Conservation (phyloP, 164 flowering plant genomes). For the Paratinospora sagittata region DNA sequence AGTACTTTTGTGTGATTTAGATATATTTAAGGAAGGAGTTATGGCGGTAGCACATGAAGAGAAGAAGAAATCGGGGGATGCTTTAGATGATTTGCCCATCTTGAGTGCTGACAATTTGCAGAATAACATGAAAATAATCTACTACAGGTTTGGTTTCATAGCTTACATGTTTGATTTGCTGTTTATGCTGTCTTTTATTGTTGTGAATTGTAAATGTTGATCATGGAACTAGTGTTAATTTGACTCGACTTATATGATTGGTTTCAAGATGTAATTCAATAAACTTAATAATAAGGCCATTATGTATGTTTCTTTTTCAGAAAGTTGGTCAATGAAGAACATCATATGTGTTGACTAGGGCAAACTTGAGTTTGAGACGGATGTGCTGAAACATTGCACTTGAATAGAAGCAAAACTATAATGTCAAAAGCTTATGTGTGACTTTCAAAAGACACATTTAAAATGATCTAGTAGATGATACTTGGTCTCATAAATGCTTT, state of each 20-base stretch:
- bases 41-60: not conserved
- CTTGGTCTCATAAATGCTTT: too few relatives aligned
- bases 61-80: constrained; percentile 41
- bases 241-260: not conserved
- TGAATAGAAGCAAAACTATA: not conserved
- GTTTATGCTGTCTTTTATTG: not conserved
- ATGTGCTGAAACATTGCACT: not conserved
- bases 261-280: not conserved
- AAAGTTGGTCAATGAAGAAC: too few relatives aligned
- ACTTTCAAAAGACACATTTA: too few relatives aligned
- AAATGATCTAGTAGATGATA: too few relatives aligned
- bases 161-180: not conserved
- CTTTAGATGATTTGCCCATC: constrained; percentile 39
- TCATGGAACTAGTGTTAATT: not conserved
- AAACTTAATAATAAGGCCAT: too few relatives aligned
- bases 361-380: not conserved
- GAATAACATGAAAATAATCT: constrained; percentile 65
- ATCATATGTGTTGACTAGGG: too few relatives aligned
- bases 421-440: too few relatives aligned
- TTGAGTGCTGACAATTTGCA: constrained; percentile 83
- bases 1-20: too few relatives aligned
- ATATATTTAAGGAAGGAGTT: not conserved
- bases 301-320: too few relatives aligned
- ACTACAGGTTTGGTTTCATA: constrained; percentile 53
- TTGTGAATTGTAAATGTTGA: not conserved